Conservation (phyloP, 495 filamentous ascomycete genomes). For the Talaromyces borbonicus region DNA sequence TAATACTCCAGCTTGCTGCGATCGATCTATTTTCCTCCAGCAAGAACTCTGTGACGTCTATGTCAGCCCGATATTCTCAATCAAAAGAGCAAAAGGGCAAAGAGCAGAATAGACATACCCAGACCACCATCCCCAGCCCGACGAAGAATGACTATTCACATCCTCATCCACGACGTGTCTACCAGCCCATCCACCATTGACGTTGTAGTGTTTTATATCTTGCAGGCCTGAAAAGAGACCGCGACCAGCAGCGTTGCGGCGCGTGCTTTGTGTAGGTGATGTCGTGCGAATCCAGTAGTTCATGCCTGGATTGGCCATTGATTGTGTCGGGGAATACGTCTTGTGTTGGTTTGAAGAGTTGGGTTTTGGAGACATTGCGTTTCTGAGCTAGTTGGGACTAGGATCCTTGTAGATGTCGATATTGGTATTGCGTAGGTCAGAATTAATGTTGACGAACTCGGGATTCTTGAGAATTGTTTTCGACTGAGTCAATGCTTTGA, state of each 20-base stretch:
- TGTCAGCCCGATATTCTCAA: background rate
- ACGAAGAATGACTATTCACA: background rate
- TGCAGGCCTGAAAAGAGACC: conserved; percentile 38
- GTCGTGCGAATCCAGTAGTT: conserved; percentile 7
- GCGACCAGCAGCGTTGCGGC: conserved; percentile 18
- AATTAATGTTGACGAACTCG: no score
- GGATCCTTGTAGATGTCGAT: background rate
- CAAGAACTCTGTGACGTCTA: no score
- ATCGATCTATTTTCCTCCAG: no score
- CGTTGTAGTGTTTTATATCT: conserved; percentile 35
- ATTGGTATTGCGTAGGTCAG: background rate
- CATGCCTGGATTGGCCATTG: conserved; percentile 5
- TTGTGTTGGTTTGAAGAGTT: conserved; percentile 2
- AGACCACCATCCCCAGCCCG: conserved; percentile 1
- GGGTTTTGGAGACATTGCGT: background rate
- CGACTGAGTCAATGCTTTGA: no score
- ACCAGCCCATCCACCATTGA: conserved; percentile 31
- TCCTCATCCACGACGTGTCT: conserved; percentile 7
- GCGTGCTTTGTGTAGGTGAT: conserved; percentile 1
- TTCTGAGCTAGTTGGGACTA: background rate
- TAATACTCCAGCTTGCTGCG: no score
- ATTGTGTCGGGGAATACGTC: background rate
- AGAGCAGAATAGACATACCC: background rate
- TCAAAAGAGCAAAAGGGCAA: background rate
- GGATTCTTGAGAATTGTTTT: no score